Evolutionary conservation across 2,329 filamentous ascomycete genomes (phyloP).

Genomic region (Akanthomyces uredinophilus): DNA sequence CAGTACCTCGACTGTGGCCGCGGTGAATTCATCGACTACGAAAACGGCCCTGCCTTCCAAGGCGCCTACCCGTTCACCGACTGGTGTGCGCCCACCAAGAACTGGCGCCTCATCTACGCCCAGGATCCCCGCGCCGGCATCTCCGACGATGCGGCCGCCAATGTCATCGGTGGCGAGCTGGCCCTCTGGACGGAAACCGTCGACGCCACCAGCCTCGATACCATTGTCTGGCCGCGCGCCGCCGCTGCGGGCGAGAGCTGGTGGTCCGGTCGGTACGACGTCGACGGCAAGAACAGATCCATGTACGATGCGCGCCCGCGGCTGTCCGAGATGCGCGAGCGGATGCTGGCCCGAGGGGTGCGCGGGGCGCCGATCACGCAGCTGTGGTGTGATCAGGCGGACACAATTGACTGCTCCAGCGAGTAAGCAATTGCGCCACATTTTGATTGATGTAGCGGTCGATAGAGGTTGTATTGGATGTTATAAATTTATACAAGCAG

Average conservation of each 20-base stretch:
- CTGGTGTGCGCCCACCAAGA: slow-evolving; percentile 76
- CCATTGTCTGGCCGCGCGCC: slow-evolving; percentile 71
- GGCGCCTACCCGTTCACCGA: slow-evolving; percentile 66
- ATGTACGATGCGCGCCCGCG: slow-evolving; percentile 65
- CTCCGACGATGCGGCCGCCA: slow-evolving; percentile 53
- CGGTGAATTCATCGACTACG: slow-evolving; percentile 72
- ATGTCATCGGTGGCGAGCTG: slow-evolving; percentile 76
- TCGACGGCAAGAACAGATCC: slow-evolving; percentile 61
- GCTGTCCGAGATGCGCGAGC: slow-evolving; percentile 70
- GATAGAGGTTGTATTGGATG: background rate
- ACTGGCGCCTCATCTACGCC: slow-evolving; percentile 75
- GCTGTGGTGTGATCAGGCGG: slow-evolving; percentile 61
- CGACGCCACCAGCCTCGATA: slow-evolving; percentile 70
- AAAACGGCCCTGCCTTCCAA: slow-evolving; percentile 47
- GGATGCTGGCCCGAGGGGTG: slow-evolving; percentile 65
- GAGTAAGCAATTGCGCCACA: background rate
- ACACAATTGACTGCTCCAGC: slow-evolving; percentile 8
- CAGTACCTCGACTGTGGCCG: slow-evolving; percentile 80
- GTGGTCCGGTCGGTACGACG: slow-evolving; percentile 70
- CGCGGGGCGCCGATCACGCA: slow-evolving; percentile 61
- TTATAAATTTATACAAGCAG: background rate
- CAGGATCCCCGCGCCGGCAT: slow-evolving; percentile 69
- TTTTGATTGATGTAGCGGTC: background rate
- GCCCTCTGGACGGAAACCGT: slow-evolving; percentile 79
- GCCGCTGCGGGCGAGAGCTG: slow-evolving; percentile 72